Evolutionary conservation across 352 stramenopile genomes (phyloP).

Genomic region (Albugo candida): DNA sequence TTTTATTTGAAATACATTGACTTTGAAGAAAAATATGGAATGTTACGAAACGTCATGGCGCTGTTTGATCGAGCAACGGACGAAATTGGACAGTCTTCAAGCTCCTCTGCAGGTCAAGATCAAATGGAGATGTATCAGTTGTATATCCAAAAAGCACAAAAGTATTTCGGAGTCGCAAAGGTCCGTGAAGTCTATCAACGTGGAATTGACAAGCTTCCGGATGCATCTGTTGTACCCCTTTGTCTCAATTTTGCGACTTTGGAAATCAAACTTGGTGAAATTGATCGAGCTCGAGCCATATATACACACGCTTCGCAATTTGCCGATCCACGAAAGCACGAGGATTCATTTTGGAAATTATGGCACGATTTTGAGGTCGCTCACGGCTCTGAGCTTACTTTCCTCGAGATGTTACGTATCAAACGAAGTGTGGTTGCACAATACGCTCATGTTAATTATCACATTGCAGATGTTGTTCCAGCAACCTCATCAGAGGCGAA

Average conservation of each 20-base stretch:
- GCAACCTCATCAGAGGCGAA: conserved; percentile 6
- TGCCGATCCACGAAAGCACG: conserved; percentile 87
- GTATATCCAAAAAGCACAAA: conserved; percentile 90
- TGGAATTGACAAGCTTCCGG: conserved; percentile 85
- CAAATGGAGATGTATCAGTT: conserved; percentile 86
- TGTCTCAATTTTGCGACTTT: conserved; percentile 92
- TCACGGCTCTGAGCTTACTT: conserved; percentile 95
- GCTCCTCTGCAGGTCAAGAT: conserved; percentile 20
- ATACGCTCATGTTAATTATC: conserved; percentile 94
- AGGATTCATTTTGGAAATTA: conserved; percentile 88
- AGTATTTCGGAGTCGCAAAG: conserved; percentile 91
- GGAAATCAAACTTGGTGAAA: conserved; percentile 92
- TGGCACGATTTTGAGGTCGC: conserved; percentile 94
- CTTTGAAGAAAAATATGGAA: conserved; percentile 93
- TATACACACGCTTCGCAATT: conserved; percentile 94
- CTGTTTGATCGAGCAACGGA: conserved; percentile 90
- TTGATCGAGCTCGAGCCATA: conserved; percentile 91
- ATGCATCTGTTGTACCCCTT: conserved; percentile 81
- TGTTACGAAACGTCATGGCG: conserved; percentile 89
- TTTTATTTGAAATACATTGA: conserved; percentile 80
- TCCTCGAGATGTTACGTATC: conserved; percentile 96
- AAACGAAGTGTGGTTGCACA: conserved; percentile 93
- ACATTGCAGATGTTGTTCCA: conserved; percentile 78
- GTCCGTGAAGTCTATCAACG: conserved; percentile 94
- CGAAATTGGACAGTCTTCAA: conserved; percentile 30